These are phyloP conservation scores for Westerdykella ornata DNA, from an alignment of 2,329 filamentous ascomycete genomes.

Conservation along the genomic window DNA sequence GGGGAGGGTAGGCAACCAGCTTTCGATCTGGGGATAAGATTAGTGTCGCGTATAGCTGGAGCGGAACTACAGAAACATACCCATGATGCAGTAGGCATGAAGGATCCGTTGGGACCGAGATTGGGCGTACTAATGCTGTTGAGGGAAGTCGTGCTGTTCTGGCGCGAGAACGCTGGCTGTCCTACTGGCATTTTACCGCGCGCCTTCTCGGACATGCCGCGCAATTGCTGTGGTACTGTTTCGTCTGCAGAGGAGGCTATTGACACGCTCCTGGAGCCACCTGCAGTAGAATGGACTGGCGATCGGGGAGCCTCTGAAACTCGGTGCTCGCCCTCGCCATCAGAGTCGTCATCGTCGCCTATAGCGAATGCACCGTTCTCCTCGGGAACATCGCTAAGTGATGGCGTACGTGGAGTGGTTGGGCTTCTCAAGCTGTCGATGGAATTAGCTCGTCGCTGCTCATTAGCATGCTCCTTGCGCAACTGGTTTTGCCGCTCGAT, in stretches of 20 bases:
- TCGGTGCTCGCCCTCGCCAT: slow-evolving; percentile 50
- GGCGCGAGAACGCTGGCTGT: slow-evolving; percentile 73
- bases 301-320: slow-evolving; percentile 35
- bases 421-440: slow-evolving; percentile 63
- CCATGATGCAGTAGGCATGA: slow-evolving; percentile 74
- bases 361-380: slow-evolving; percentile 81
- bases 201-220: slow-evolving; percentile 96
- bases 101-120: slow-evolving; percentile 53
- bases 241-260: slow-evolving; percentile 65
- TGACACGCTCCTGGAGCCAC: slow-evolving; percentile 58
- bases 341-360: slow-evolving; percentile 66
- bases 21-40: slow-evolving; percentile 60
- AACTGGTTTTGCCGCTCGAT: slow-evolving; percentile 71
- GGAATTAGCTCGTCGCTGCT: slow-evolving; percentile 50
- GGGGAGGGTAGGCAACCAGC: slow-evolving; percentile 85
- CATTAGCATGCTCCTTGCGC: slow-evolving; percentile 52
- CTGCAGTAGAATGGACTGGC: slow-evolving; percentile 25
- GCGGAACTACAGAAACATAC: slow-evolving; percentile 34
- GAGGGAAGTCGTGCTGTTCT: slow-evolving; percentile 82
- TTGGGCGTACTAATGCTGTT: slow-evolving; percentile 56
- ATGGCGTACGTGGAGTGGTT: slow-evolving; percentile 49
- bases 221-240: slow-evolving; percentile 70
- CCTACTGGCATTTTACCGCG: slow-evolving; percentile 90
- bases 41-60: slow-evolving; percentile 9
- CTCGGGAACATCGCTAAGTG: slow-evolving; percentile 63